Evolutionary conservation across 306 rosid species (phyloP).

Genomic region (Ormosia emarginata): DNA sequence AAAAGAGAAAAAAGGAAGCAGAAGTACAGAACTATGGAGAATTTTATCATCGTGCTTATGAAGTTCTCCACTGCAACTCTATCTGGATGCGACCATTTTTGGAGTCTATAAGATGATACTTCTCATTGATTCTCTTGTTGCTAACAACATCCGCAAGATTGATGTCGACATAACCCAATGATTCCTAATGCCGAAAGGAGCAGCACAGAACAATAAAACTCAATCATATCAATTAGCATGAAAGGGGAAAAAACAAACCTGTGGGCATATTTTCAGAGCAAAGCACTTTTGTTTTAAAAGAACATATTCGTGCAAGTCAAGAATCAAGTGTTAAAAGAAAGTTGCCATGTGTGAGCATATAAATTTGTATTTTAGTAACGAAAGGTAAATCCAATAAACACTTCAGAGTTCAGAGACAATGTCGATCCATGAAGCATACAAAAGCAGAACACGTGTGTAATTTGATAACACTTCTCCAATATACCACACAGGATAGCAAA

Average conservation of each 20-base stretch:
- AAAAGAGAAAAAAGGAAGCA: not conserved
- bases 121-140: slow-evolving; percentile 83
- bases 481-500: not conserved
- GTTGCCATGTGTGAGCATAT: not conserved
- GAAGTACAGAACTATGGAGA: not conserved
- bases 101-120: slow-evolving; percentile 84
- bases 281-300: not conserved
- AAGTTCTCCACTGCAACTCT: slow-evolving; percentile 89
- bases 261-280: not conserved
- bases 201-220: not conserved
- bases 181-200: slow-evolving; percentile 51
- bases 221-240: slow-evolving; percentile 4
- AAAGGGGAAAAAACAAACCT: not conserved
- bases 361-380: not conserved
- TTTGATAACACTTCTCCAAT: not conserved
- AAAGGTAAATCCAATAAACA: not conserved
- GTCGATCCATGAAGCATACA: not conserved
- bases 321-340: not conserved
- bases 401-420: not conserved
- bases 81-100: slow-evolving; percentile 88
- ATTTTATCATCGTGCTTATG: slow-evolving; percentile 10
- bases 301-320: not conserved
- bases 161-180: slow-evolving; percentile 69
- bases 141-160: slow-evolving; percentile 65
- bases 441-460: not conserved